Percentiles rank a stretch among this genome's conserved stretches.
Conservation (phyloP, 1,284 basidiomycete species). For the Heimioporus punctisporus region DNA sequence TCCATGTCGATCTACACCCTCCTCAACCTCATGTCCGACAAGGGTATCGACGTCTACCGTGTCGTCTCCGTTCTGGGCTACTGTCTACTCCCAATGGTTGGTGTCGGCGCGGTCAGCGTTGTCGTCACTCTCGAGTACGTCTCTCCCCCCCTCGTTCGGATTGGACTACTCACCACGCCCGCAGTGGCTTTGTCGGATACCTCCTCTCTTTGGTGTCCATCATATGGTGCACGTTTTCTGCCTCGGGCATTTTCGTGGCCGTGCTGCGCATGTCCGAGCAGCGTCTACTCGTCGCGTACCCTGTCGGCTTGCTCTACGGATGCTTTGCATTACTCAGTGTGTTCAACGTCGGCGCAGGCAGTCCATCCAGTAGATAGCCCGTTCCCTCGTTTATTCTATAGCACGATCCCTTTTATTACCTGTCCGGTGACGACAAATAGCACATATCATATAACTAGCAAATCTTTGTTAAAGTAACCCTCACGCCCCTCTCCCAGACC, state of each 20-base stretch:
- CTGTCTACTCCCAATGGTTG: conserved; percentile 96
- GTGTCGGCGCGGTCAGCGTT: conserved; percentile 91
- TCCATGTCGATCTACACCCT: conserved; percentile 95
- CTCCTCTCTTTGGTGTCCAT: conserved; percentile 81
- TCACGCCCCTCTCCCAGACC: conserved; percentile 15
- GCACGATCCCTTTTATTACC: neutral
- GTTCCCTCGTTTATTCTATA: conserved; percentile 8
- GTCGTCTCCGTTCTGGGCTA: conserved; percentile 97
- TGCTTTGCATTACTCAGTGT: conserved; percentile 92
- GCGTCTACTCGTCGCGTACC: conserved; percentile 92
- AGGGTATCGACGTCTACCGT: conserved; percentile 95
- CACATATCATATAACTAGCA: neutral
- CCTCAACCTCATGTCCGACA: conserved; percentile 97
- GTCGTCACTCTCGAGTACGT: conserved; percentile 89
- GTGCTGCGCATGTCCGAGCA: conserved; percentile 95
- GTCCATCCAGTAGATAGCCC: conserved; percentile 30
- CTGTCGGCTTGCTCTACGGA: conserved; percentile 89
- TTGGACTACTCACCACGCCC: conserved; percentile 5
- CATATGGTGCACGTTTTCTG: conserved; percentile 95
- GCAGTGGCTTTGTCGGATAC: conserved; percentile 83
- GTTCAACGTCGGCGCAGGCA: conserved; percentile 58
- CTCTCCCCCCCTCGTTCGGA: neutral
- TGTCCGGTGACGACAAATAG: too few relatives aligned
- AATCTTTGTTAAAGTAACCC: conserved; percentile 1
- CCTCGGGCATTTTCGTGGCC: conserved; percentile 92